Conservation (phyloP, 2,329 filamentous ascomycete genomes). For the Magnaporthiopsis rhizophila region DNA sequence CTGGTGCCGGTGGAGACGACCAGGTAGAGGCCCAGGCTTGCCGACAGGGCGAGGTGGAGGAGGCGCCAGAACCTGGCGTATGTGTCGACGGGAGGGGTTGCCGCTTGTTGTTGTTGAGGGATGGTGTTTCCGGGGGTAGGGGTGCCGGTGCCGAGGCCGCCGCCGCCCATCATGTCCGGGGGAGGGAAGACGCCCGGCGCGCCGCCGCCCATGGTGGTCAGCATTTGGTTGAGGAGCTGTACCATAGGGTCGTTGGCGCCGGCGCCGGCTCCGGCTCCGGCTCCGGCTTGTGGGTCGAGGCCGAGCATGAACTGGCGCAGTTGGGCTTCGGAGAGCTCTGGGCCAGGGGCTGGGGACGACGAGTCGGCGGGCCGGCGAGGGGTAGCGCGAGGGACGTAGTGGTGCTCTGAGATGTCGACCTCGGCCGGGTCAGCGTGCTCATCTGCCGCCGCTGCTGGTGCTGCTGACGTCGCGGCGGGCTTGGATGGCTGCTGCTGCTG, state of each 20-base stretch:
- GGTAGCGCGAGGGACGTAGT: conserved; percentile 30
- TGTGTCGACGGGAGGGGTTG: conserved; percentile 24
- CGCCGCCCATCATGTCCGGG: conserved; percentile 32
- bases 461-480: conserved; percentile 20
- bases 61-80: conserved; percentile 58
- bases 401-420: conserved; percentile 71
- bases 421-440: conserved; percentile 60
- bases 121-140: too few species aligned
- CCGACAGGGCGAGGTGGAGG: conserved; percentile 63
- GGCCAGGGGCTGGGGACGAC: background rate
- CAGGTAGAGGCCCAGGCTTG: conserved; percentile 64
- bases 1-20: conserved; percentile 60
- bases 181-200: conserved; percentile 17
- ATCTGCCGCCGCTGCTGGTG: conserved; percentile 13
- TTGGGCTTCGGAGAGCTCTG: conserved; percentile 44
- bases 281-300: conserved; percentile 30
- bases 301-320: conserved; percentile 59
- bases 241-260: conserved; percentile 57
- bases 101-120: conserved; percentile 22
- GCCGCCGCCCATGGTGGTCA: conserved; percentile 27
- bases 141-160: conserved; percentile 13
- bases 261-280: conserved; percentile 7
- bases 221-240: conserved; percentile 69
- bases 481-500: conserved; percentile 21
- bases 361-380: conserved; percentile 18